Percentiles rank a stretch among this genome's conserved stretches.
Evolutionary conservation across 2,329 filamentous ascomycete species (phyloP).

Genomic region (Colletotrichum incanum): DNA sequence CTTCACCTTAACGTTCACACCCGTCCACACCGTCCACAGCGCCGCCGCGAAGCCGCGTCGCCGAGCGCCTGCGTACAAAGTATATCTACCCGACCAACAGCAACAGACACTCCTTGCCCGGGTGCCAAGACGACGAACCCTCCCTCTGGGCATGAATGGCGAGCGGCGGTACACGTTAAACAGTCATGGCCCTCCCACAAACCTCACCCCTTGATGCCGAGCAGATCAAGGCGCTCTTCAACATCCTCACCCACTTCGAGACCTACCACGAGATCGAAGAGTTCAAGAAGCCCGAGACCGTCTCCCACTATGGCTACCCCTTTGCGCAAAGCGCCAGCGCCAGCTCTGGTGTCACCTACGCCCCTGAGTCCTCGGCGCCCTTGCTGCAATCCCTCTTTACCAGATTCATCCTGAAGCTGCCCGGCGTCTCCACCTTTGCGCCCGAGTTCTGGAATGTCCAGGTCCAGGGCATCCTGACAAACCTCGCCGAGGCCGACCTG

Average conservation of each 20-base stretch:
- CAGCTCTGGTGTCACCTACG: slow-evolving; percentile 43
- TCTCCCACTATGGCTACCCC: slow-evolving; percentile 79
- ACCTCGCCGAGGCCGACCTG: slow-evolving; percentile 77
- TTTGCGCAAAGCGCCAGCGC: slow-evolving; percentile 60
- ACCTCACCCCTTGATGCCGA: slow-evolving; percentile 49
- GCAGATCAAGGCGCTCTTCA: slow-evolving; percentile 70
- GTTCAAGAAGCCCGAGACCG: slow-evolving; percentile 77
- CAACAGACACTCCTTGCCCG: background rate
- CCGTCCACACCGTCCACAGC: too few relatives aligned
- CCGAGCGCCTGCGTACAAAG: too few relatives aligned
- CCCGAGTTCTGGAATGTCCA: slow-evolving; percentile 77
- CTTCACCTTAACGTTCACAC: background rate
- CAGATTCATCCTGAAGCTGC: slow-evolving; percentile 75
- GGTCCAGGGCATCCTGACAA: slow-evolving; percentile 71
- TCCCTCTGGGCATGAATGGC: background rate
- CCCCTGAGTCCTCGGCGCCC: slow-evolving; percentile 68
- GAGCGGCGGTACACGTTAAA: background rate
- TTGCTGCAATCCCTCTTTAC: slow-evolving; percentile 79
- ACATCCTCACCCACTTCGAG: slow-evolving; percentile 73
- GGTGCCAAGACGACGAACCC: background rate
- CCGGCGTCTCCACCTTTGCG: slow-evolving; percentile 75
- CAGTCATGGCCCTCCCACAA: slow-evolving; percentile 22
- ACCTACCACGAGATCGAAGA: slow-evolving; percentile 79
- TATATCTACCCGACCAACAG: background rate
- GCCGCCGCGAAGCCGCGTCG: too few relatives aligned